Evolutionary conservation across 108 stramenopile genomes (phyloP), one percentile per base, ranked within the genome.

Genomic region (Heterococcus sp.): DNA sequence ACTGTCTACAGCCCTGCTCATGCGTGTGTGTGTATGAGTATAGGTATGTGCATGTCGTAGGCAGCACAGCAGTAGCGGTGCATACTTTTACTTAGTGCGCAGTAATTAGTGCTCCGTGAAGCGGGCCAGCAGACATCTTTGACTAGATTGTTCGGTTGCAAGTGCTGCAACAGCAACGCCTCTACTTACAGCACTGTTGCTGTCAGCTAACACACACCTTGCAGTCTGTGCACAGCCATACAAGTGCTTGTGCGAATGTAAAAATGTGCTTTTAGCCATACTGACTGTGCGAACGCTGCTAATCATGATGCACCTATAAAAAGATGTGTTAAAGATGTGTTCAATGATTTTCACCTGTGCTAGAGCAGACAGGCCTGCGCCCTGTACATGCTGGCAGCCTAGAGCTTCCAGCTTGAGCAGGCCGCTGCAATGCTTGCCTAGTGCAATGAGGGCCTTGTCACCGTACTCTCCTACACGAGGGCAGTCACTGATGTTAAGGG

Each of bases 321-420:
- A n/a, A n/a, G n/a, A n/a, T n/a, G n/a, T n/a, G n/a, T n/a, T n/a
- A 21, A 21, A 21, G 46, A 21, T 14, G 46, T 8, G 46, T 8
- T 8, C 14, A 21, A 21, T 8, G 46, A 21, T 8, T 8, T 8
- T 8, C 46, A 58, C 46, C 46, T 58, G 46, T 58, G 46, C 46
- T 8, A 58, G 14, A 21, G 46, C 46, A 8, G 14, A 14, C 14
- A 58, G 8, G n/a, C 69, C 69, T 33, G 75, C 75, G 71, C 69
- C 82, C 35, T 75, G 86, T 2, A 86, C 86, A 70, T 84, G 87
- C 37, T 70, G 73, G 69, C 87, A 88, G 27, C 87, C 87, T 36
- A 87, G 66, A 36, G 86, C 83, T 34, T 87, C 78, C 11, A 88
- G 68, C 1, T 32, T 38, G 27, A 28, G 73, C 35, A 88, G 83